phyloP scores from a whole-genome alignment of 106 monocot species.

The Dendrobium catenatum region DNA sequence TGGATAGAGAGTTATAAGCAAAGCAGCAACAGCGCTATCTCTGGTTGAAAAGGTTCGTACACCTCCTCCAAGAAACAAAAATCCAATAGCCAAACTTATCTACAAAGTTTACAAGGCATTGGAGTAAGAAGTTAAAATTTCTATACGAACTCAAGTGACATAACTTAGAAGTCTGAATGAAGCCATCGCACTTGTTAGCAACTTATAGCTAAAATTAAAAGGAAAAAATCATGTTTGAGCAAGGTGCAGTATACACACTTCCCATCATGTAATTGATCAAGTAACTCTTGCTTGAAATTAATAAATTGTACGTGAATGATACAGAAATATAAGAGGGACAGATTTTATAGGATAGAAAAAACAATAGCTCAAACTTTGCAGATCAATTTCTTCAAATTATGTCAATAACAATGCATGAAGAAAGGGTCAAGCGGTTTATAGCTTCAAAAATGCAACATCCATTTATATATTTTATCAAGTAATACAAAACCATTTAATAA shows the following conservation, averaged over 20 bases:
- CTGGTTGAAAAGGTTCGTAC: constrained; percentile 85
- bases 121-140: background rate
- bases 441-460: background rate
- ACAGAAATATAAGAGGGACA: background rate
- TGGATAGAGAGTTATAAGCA: constrained; percentile 88
- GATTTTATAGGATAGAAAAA: background rate
- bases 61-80: constrained; percentile 95
- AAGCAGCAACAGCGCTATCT: constrained; percentile 86
- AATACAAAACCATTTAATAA: background rate
- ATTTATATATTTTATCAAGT: background rate
- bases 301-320: background rate
- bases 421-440: background rate
- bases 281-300: background rate
- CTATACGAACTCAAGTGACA: background rate
- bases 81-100: constrained; percentile 91
- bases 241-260: background rate
- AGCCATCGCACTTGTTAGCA: background rate
- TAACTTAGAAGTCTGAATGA: background rate
- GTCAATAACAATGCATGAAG: background rate
- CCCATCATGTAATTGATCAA: background rate
- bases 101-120: constrained; percentile 15
- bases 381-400: background rate
- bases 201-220: background rate
- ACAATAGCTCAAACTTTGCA: background rate
- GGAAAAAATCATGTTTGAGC: background rate